Evolutionary conservation across 2,329 filamentous ascomycete species (phyloP), one percentile per base, ranked within the genome.

Genomic region (Pseudomassariella vexata): DNA sequence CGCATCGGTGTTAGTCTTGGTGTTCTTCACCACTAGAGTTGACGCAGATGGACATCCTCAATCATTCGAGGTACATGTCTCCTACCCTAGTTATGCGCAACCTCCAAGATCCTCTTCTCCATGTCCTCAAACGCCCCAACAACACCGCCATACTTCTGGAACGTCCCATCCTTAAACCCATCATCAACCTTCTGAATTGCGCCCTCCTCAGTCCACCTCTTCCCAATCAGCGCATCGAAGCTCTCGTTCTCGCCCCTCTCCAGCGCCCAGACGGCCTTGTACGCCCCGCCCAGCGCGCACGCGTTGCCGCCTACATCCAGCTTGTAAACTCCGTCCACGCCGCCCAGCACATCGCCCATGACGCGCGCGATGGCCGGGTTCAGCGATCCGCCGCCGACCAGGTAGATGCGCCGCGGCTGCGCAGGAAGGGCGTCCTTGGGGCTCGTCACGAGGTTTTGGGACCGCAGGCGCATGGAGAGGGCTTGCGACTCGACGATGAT

Each of bases 291-390:
- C 10, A 96, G 63, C 9, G 90, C 92, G 61, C 92, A 98, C 3
- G 92, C 90, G 62, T 94, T 95, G 17, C 89, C 88, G 17, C 92
- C 90, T 5, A 96, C 87, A 53, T 96, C 89, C 10, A 98, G 76
- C 60, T 83, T 85, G 63, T 87, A 98, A 17, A 96, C 85, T 16
- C 92, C 92, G 41, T 96, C 92, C 3, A 72, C 74, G 20, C 86
- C 86, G 32, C 92, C 92, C 3, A 98, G 75, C 3, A 96, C 87
- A 49, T 95, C 81, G 17, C 88, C 90, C 4, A 89, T 75, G 28
- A 94, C 78, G 37, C 80, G 72, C 5, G 88, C 85, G 48, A 96
- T 95, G 29, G 90, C 88, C 4, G 82, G 79, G 68, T 96, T 98
- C 33, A 85, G 74, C 20, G 84, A 88, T 10, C 89, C 92, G 36